Conservation (phyloP, 768 basidiomycete species). For the Lactifluus subvellereus region DNA sequence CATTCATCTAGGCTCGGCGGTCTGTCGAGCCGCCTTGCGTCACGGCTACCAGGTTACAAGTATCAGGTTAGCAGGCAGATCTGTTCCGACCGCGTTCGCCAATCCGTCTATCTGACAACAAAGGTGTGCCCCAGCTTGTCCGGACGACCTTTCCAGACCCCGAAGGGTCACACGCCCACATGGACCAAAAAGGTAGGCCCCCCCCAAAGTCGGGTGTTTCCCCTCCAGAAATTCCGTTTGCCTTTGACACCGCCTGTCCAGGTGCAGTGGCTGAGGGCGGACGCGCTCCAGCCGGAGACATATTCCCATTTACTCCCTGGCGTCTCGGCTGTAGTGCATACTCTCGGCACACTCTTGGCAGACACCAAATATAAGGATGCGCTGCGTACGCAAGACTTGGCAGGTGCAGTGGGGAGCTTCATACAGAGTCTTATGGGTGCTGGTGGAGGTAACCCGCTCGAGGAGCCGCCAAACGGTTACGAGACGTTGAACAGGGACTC, state of each 20-base stretch:
- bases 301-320: conserved; percentile 64
- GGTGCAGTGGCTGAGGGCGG: conserved; percentile 85
- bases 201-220: conserved; percentile 17
- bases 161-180: conserved; percentile 84
- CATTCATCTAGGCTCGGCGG: conserved; percentile 67
- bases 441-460: conserved; percentile 53
- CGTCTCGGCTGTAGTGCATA: conserved; percentile 82
- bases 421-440: conserved; percentile 35
- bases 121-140: conserved; percentile 55
- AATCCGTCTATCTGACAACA: background rate
- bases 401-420: conserved; percentile 46
- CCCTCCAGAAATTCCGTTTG: background rate
- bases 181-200: conserved; percentile 68
- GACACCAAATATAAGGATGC: conserved; percentile 73
- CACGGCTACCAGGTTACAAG: conserved; percentile 85
- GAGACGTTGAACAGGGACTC: conserved; percentile 84
- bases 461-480: conserved; percentile 49
- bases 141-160: conserved; percentile 76
- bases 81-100: background rate
- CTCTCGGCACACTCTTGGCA: conserved; percentile 86
- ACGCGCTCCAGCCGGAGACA: conserved; percentile 71
- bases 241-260: conserved; percentile 29
- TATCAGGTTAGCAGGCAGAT: conserved; percentile 57
- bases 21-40: conserved; percentile 82
- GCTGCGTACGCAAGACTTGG: conserved; percentile 52